These are phyloP conservation scores for Sporothrix humicola DNA, from an alignment of 2,329 filamentous ascomycete genomes.

Conservation along the genomic window DNA sequence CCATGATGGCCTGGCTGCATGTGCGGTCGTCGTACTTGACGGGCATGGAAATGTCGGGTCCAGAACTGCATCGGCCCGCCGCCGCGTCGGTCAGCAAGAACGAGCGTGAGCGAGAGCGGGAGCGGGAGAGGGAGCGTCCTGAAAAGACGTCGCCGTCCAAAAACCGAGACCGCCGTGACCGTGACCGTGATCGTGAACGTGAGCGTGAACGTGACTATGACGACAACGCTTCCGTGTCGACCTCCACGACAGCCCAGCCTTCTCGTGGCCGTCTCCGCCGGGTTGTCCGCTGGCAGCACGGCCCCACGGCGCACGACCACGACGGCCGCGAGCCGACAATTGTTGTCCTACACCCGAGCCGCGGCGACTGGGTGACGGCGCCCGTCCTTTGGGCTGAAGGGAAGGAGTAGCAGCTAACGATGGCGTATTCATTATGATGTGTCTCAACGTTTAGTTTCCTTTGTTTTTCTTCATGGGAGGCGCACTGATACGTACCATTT, in stretches of 20 bases:
- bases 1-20: slow-evolving; percentile 40
- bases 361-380: slow-evolving; percentile 39
- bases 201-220: slow-evolving; percentile 28
- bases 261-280: slow-evolving; percentile 35
- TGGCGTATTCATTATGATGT: neutral
- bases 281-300: slow-evolving; percentile 36
- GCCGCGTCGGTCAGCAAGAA: neutral
- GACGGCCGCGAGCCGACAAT: slow-evolving; percentile 37
- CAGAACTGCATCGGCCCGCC: slow-evolving; percentile 35
- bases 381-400: slow-evolving; percentile 32
- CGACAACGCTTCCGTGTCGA: slow-evolving; percentile 30
- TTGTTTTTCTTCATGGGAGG: no score
- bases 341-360: slow-evolving; percentile 38
- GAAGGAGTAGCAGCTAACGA: slow-evolving; percentile 2
- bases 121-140: neutral
- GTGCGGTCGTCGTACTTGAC: slow-evolving; percentile 37
- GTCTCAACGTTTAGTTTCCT: neutral
- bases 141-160: slow-evolving; percentile 24
- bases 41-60: slow-evolving; percentile 34
- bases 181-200: slow-evolving; percentile 5
- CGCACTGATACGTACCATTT: no score
- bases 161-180: slow-evolving; percentile 22
- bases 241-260: neutral
- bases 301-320: slow-evolving; percentile 35
- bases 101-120: neutral